phyloP scores from a whole-genome alignment of 177 flowering plant species.

The Vitis hybrid region DNA sequence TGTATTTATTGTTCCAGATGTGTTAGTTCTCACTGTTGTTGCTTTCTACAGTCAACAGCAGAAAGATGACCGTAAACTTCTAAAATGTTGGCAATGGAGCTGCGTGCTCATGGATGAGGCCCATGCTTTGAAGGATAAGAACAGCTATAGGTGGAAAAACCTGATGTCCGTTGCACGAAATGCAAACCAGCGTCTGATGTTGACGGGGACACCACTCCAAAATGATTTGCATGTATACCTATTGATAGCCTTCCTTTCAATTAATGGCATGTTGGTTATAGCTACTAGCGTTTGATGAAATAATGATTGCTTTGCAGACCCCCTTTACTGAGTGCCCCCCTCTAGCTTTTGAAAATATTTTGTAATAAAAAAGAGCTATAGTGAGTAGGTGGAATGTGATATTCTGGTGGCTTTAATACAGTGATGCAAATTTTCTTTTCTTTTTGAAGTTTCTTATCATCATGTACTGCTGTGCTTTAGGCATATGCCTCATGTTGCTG shows the following conservation, averaged over 20 bases:
- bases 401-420: too few species aligned
- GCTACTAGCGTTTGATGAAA: not conserved
- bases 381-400: too few species aligned
- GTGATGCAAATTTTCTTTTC: too few species aligned
- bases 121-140: constrained; percentile 94
- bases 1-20: not conserved
- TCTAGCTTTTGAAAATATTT: not conserved
- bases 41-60: constrained; percentile 67
- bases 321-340: too few species aligned
- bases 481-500: too few species aligned
- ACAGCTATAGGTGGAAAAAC: constrained; percentile 94
- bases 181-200: constrained; percentile 91
- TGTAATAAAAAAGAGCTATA: not conserved
- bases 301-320: not conserved
- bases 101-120: constrained; percentile 98
- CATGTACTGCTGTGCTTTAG: too few species aligned
- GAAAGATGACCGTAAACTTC: constrained; percentile 90
- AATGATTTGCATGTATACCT: constrained; percentile 85
- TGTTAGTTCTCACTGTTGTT: not conserved
- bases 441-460: too few species aligned
- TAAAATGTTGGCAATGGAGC: constrained; percentile 90
- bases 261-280: too few species aligned
- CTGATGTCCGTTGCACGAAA: constrained; percentile 84
- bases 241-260: not conserved
- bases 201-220: constrained; percentile 97